These are phyloP conservation scores for Arabidopsis hybrid DNA, from an alignment of 441 rosid genomes.

Conservation along the genomic window DNA sequence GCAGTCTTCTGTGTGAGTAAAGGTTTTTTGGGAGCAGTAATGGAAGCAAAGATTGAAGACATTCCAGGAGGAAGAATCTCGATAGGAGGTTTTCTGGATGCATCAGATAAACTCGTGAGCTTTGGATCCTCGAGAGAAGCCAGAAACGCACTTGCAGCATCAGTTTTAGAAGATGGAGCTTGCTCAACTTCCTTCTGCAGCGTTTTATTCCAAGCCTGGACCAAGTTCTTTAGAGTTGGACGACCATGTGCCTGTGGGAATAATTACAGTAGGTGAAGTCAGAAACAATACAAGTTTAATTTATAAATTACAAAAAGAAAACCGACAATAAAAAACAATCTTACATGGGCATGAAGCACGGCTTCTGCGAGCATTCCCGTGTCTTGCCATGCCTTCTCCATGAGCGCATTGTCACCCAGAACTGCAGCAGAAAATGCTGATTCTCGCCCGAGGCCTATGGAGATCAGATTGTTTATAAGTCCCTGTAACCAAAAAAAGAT, in stretches of 20 bases:
- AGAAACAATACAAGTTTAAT: conserved; percentile 25
- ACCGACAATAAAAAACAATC: conserved; percentile 10
- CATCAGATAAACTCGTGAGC: conserved; percentile 86
- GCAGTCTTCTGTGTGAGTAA: conserved; percentile 51
- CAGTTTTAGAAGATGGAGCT: conserved; percentile 72
- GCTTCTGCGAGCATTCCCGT: conserved; percentile 99
- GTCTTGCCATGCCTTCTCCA: conserved; percentile 99
- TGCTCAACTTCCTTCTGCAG: conserved; percentile 90
- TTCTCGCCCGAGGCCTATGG: conserved; percentile 92
- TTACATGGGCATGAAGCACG: conserved; percentile 97
- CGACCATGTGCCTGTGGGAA: conserved; percentile 92
- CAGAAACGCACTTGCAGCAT: conserved; percentile 92
- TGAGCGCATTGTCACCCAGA: conserved; percentile 94
- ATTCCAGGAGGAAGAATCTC: conserved; percentile 96
- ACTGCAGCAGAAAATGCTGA: conserved; percentile 97
- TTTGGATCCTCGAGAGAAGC: conserved; percentile 96
- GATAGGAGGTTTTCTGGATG: conserved; percentile 84
- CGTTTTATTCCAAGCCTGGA: conserved; percentile 88
- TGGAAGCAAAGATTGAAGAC: conserved; percentile 86
- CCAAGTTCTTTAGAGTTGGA: conserved; percentile 87
- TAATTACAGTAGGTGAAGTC: conserved; percentile 29
- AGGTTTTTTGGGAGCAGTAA: conserved; percentile 78
- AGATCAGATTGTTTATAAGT: conserved; percentile 82
- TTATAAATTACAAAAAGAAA: conserved; percentile 26
- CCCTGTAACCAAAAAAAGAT: conserved; percentile 58